Conservation (phyloP, 2,329 filamentous ascomycete genomes). For the Penicillium sp. region DNA sequence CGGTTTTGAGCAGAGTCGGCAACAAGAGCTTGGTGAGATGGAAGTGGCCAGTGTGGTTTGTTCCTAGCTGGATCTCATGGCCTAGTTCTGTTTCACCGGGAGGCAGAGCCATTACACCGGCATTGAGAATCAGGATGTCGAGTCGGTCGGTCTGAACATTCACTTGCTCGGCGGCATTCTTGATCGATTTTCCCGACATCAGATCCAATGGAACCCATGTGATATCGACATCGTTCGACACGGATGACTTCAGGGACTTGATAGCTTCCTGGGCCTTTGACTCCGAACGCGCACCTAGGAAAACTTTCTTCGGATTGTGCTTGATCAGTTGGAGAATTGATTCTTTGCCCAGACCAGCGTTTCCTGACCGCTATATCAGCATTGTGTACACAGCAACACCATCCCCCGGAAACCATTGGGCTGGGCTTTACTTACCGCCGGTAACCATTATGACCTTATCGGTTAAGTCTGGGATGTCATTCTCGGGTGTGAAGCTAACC, state of each 20-base stretch:
- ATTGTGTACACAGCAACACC: neutral
- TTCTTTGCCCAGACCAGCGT: conserved; percentile 52
- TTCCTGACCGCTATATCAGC: conserved; percentile 28
- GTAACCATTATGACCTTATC: conserved; percentile 40
- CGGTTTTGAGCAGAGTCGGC: conserved; percentile 31
- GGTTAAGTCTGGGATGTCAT: conserved; percentile 35
- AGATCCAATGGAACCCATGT: conserved; percentile 44
- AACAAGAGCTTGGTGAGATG: conserved; percentile 39
- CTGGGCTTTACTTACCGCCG: conserved; percentile 29
- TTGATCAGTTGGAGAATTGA: conserved; percentile 45
- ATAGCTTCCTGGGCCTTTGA: conserved; percentile 26
- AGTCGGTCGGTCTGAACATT: conserved; percentile 22
- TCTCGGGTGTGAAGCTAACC: conserved; percentile 33
- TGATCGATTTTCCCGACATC: conserved; percentile 45
- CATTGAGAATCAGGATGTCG: conserved; percentile 45
- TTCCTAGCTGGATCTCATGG: conserved; percentile 43
- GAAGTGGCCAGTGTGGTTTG: conserved; percentile 43
- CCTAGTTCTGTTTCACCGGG: conserved; percentile 36
- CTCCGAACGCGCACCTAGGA: conserved; percentile 37
- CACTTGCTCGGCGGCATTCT: conserved; percentile 39
- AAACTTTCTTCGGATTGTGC: conserved; percentile 44
- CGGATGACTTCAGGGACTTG: conserved; percentile 15
- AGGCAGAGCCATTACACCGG: conserved; percentile 45
- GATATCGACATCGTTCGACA: conserved; percentile 20
- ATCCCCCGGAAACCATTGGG: conserved; percentile 27